A percentile compares a stretch with the other conserved stretches of the same genome.
Conservation (phyloP, 441 rosid genomes). For the Brassica hybrid region DNA sequence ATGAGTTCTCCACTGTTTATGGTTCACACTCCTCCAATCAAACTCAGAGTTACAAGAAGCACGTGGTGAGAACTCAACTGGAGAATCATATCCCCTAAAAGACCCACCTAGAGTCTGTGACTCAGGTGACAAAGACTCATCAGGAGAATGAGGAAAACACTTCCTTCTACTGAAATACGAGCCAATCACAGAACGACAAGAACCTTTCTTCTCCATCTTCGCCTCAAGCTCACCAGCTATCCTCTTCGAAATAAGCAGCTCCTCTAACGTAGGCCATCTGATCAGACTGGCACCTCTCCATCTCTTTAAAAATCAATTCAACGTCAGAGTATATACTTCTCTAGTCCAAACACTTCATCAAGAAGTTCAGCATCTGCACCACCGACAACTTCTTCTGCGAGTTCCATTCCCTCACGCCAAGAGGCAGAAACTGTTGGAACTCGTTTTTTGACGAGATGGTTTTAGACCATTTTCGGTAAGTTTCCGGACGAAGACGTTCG, state of each 20-base stretch:
- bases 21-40: conserved; percentile 70
- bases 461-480: too few relatives aligned
- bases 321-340: conserved; percentile 82
- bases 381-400: conserved; percentile 88
- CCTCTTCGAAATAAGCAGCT: conserved; percentile 87
- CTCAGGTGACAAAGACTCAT: conserved; percentile 68
- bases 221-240: conserved; percentile 59
- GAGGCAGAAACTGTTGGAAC: too few relatives aligned
- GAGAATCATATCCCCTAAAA: conserved; percentile 68
- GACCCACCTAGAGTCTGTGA: conserved; percentile 81
- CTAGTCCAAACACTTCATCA: conserved; percentile 87
- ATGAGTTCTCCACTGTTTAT: conserved; percentile 68
- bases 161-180: conserved; percentile 69
- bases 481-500: too few relatives aligned
- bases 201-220: conserved; percentile 66
- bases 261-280: conserved; percentile 92
- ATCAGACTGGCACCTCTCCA: conserved; percentile 87
- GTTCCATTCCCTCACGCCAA: conserved; percentile 67
- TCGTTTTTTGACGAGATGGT: too few relatives aligned
- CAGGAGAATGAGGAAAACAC: conserved; percentile 50
- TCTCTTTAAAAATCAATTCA: conserved; percentile 70
- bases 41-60: conserved; percentile 42
- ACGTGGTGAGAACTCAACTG: conserved; percentile 68
- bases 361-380: conserved; percentile 88
- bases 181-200: conserved; percentile 62